A percentile compares a stretch with the other conserved stretches of the same genome.
Evolutionary conservation across 1,139 yeast genomes (phyloP).

Genomic region (Kodamaea derodonti): DNA sequence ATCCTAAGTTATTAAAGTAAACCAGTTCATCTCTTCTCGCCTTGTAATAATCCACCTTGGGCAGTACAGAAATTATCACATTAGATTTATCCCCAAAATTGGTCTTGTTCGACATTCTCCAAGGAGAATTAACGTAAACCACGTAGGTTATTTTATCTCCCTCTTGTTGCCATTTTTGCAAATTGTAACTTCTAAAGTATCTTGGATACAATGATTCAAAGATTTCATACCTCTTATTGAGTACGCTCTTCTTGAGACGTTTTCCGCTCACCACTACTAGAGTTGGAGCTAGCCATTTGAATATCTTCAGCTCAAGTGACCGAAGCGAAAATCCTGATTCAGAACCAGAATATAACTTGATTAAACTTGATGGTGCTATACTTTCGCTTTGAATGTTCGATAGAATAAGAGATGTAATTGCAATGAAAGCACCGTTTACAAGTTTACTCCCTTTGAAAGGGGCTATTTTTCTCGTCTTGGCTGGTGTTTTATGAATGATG

Average conservation of each 20-base stretch:
- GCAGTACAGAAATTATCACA: conserved; percentile 59
- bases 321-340: conserved; percentile 83
- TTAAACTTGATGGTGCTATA: conserved; percentile 39
- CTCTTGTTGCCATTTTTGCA: conserved; percentile 31
- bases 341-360: conserved; percentile 69
- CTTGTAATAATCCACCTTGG: conserved; percentile 56
- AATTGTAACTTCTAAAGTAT: conserved; percentile 21
- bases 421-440: conserved; percentile 35
- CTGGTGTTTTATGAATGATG: background rate
- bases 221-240: conserved; percentile 46
- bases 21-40: conserved; percentile 39
- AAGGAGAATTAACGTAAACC: conserved; percentile 61
- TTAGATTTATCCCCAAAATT: conserved; percentile 64
- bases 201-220: conserved; percentile 54
- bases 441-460: conserved; percentile 35
- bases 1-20: conserved; percentile 65
- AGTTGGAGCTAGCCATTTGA: conserved; percentile 91
- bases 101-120: conserved; percentile 71
- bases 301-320: conserved; percentile 76
- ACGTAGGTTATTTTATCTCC: conserved; percentile 53
- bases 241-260: conserved; percentile 40
- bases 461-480: conserved; percentile 1
- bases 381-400: conserved; percentile 16
- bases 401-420: conserved; percentile 38
- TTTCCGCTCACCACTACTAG: conserved; percentile 66